These are phyloP conservation scores for Mycogone perniciosa DNA, from an alignment of 2,329 filamentous ascomycete genomes.

Conservation along the genomic window DNA sequence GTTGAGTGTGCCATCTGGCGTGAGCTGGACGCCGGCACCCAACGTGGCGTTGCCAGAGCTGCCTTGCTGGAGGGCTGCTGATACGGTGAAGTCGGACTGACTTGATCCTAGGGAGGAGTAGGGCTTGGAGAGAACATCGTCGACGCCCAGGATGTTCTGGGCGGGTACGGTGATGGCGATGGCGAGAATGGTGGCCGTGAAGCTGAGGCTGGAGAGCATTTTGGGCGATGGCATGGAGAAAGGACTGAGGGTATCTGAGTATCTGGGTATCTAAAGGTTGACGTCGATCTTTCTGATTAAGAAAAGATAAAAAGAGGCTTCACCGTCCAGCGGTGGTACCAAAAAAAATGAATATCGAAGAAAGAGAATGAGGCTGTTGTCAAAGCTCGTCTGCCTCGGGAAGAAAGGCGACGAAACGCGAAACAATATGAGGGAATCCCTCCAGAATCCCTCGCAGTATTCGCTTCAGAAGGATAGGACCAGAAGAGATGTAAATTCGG, in stretches of 20 bases:
- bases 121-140: conserved; percentile 26
- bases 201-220: conserved; percentile 6
- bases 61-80: not conserved
- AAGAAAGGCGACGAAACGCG: not conserved
- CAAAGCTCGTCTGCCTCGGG: not conserved
- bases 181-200: conserved; percentile 9
- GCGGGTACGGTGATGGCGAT: conserved; percentile 2
- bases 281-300: not conserved
- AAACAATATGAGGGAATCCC: not conserved
- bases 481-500: no score
- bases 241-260: not conserved
- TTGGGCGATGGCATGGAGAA: not conserved
- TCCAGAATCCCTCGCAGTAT: conserved; percentile 1
- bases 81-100: conserved; percentile 8
- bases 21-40: conserved; percentile 27
- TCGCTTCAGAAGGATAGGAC: not conserved
- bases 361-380: not conserved
- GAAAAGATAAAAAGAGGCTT: conserved; percentile 1
- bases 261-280: not conserved
- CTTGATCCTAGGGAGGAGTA: conserved; percentile 19
- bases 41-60: conserved; percentile 16
- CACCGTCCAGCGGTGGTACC: conserved; percentile 9
- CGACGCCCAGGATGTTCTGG: conserved; percentile 20
- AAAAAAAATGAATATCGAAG: not conserved
- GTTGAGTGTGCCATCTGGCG: conserved; percentile 42